These are phyloP conservation scores for Aspergillus bombycis DNA, from an alignment of 2,329 filamentous ascomycete genomes.

Conservation along the genomic window DNA sequence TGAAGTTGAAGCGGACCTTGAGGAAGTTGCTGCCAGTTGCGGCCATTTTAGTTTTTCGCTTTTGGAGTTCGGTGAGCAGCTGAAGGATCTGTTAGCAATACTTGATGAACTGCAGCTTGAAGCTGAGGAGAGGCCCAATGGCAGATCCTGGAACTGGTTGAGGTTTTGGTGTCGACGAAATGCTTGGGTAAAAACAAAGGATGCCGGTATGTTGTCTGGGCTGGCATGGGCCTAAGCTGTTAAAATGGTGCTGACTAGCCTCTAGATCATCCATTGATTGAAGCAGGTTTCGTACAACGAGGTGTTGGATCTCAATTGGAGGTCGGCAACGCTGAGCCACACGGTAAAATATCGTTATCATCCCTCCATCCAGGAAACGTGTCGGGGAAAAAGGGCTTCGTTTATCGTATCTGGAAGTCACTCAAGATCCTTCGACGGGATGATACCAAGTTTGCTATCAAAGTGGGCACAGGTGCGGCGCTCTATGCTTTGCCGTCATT, in stretches of 20 bases:
- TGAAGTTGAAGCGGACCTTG: slow-evolving; percentile 86
- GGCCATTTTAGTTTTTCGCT: slow-evolving; percentile 95
- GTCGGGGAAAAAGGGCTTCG: slow-evolving; percentile 32
- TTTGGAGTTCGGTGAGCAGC: slow-evolving; percentile 87
- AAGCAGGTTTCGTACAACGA: slow-evolving; percentile 10
- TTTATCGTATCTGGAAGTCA: slow-evolving; percentile 58
- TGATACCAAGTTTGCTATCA: slow-evolving; percentile 79
- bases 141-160: slow-evolving; percentile 81
- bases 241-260: slow-evolving; percentile 6
- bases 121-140: slow-evolving; percentile 62
- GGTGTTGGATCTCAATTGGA: slow-evolving; percentile 6
- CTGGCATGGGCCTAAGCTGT: background rate
- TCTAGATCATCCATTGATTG: slow-evolving; percentile 17
- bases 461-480: slow-evolving; percentile 87
- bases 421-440: slow-evolving; percentile 63
- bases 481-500: slow-evolving; percentile 90
- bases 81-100: slow-evolving; percentile 78
- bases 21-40: slow-evolving; percentile 96
- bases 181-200: slow-evolving; percentile 22
- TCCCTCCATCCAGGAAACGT: slow-evolving; percentile 7
- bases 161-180: slow-evolving; percentile 67
- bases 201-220: slow-evolving; percentile 29
- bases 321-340: slow-evolving; percentile 1
- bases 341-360: background rate
- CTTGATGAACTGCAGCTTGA: slow-evolving; percentile 80